Conservation (phyloP, 1,284 basidiomycete species). For the Heliocybe sulcata region DNA sequence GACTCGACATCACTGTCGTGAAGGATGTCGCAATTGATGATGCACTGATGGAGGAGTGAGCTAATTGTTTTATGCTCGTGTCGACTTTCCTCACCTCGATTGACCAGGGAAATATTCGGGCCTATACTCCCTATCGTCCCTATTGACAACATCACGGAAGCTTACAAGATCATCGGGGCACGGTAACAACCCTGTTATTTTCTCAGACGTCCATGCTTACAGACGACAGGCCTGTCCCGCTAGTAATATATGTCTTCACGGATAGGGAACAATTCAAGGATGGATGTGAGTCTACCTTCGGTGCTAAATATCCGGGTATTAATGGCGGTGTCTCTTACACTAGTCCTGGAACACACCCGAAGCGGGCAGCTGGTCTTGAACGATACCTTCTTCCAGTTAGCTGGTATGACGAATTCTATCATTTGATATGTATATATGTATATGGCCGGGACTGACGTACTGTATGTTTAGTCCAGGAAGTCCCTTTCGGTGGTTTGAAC, state of each 20-base stretch:
- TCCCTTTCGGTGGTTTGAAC: slow-evolving; percentile 22
- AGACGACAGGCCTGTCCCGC: slow-evolving; percentile 24
- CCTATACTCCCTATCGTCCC: slow-evolving; percentile 42
- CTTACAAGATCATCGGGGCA: slow-evolving; percentile 28
- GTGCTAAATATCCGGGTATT: slow-evolving; percentile 17
- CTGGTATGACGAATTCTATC: slow-evolving; percentile 5
- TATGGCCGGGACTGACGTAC: too few relatives aligned
- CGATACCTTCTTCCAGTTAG: slow-evolving; percentile 21
- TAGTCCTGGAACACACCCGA: slow-evolving; percentile 19
- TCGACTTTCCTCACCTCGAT: not conserved
- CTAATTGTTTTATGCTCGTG: not conserved
- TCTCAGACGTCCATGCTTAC: not conserved
- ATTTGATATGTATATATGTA: too few relatives aligned
- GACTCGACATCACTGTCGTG: slow-evolving; percentile 23
- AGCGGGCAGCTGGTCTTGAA: slow-evolving; percentile 22
- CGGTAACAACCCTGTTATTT: slow-evolving; percentile 6
- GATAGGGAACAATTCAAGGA: slow-evolving; percentile 22
- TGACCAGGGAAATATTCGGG: slow-evolving; percentile 35
- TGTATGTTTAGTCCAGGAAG: slow-evolving; percentile 13
- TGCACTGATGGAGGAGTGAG: slow-evolving; percentile 32
- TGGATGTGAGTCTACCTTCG: slow-evolving; percentile 18
- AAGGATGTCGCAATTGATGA: slow-evolving; percentile 29
- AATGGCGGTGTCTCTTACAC: not conserved
- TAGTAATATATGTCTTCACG: slow-evolving; percentile 34
- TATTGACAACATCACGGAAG: slow-evolving; percentile 30